Base-by-base conservation (phyloP, 1,284 basidiomycete species). In the Fistulinella cinereoalba region DNA sequence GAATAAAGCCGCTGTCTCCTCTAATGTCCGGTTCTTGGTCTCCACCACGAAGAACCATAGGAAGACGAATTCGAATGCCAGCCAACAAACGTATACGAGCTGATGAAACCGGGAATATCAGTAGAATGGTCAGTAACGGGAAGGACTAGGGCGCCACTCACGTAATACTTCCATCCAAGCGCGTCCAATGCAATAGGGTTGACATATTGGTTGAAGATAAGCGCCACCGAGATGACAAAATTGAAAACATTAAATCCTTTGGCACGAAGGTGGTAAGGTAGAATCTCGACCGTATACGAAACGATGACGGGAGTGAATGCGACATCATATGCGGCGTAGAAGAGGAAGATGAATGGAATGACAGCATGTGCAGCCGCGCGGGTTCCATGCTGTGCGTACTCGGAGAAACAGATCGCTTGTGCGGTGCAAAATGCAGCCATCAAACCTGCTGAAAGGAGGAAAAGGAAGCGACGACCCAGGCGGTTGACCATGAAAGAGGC, bases 171-270 rank as follows among this genome's bases (percentile, higher is more conserved):
- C 87, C 87, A 89, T 37, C 62, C 68, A 43, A 87, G 67, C 29
- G 64, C 58, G 7, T 67, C 67, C 39, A 83, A 72, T 9, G 84
- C 85, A 56, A 90, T 76, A 12, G 87, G 88, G 71, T 90, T 91
- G 61, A 84, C 79, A 58, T 87, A 90, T 66, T 89, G 85, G 66
- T 89, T 90, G 72, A 89, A 87, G 53, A 85, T 81, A 52, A 86
- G 76, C 0, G 85, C 77, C 23, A 80, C 46, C 13, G 81, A 83
- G 56, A 85, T 77, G 48, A 75, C 68, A 52, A 87, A 80, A 69
- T 77, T 81, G 71, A 86, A 83, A 41, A 89, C 62, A 54, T 76
- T 86, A 70, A 90, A 80, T 46, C 87, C 87, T 72, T 89, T 89
- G 40, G 88, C 85, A 60, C 88, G 85, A 43, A 90, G 71, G 21